Evolutionary conservation across 129 eudicot genomes (phyloP), one percentile per base, ranked within the genome.

Genomic region (Sambucus nigra): DNA sequence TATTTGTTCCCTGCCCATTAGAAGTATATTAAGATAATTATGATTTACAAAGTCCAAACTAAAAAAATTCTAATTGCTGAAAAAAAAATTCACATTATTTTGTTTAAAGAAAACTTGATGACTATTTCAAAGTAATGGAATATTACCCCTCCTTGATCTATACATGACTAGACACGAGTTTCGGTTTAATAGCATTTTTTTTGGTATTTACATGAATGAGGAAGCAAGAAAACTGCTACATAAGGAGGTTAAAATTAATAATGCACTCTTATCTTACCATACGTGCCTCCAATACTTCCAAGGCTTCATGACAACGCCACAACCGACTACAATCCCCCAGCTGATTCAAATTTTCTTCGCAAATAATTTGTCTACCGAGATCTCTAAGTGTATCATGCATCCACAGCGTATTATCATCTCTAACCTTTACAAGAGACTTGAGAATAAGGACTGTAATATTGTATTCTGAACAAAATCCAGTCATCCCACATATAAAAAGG

Each of bases 361-460:
- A 5, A 51, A 62, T 50, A 62, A 62, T 62, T 17, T 62, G 50
- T 51, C 59, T 62, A 27, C 68, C 68, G 49, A 62, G 50, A 19
- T 62, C 59, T 51, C 59, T 22, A 5, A 62, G 39, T 24, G 32
- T 56, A 33, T 47, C 67, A 38, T 62, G 68, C 68, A 62, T 62
- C 42, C 25, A 18, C 48, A 62, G 39, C 15, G 0, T 39, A 35
- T 51, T 55, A 8, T 38, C 59, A 21, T 31, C 59, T 13, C 23
- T 33, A 23, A 62, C 50, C 25, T 31, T 62, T 11, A 62, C 15
- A 6, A 62, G 59, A 14, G 59, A 62, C 25, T 51, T 35, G 6
- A 1, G 16, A 9, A 22, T n/a, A 24, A 62, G 51, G 1, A 35
- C 23, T 16, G 33, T 19, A 6, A 62, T 32, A 5, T 48, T 59